Evolutionary conservation across 2,329 filamentous ascomycete species (phyloP), one percentile per base, ranked within the genome.

Genomic region (Aspergillus novoparasiticus): DNA sequence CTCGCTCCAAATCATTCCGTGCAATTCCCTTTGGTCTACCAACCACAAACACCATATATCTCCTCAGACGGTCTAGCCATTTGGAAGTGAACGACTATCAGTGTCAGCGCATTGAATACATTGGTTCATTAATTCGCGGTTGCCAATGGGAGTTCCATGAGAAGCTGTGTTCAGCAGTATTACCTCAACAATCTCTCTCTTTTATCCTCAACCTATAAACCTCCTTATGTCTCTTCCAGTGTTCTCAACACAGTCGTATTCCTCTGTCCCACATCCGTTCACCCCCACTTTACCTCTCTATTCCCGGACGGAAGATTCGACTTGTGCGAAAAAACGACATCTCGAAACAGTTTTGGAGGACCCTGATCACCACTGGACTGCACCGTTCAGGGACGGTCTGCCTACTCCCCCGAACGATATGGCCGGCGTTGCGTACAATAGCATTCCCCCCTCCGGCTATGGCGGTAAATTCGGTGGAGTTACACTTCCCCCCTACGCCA

Each of bases 351-450:
- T 58, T 26, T 41, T 58, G 28, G 67, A 70, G 53, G 51, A 66
- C 55, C 64, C 71, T 43, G 68, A 69, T 57, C 64, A 67, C 30
- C 59, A 59, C 62, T 77, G 75, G 74, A 74, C 74, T 66, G 74
- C 72, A 74, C 73, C 77, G 57, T 75, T 77, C 58, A 69, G 76
- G 72, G 76, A 76, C 77, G 78, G 78, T 68, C 69, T 80, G 43
- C 78, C 76, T 26, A 80, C 78, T 30, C 78, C 78, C 61, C 78
- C 78, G 43, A 69, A 67, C 75, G 78, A 80, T 57, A 80, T 80
- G 78, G 77, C 73, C 57, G 76, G 78, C n/a, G 69, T 80, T 55
- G 72, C 78, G 34, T 77, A 78, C 63, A 78, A 75, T 64, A 71
- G 70, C 34, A 64, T 76, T 32, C 69, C 73, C 19, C 56, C 73